Conservation (phyloP, 192 early-diverging fungal species). For the Globomyces pollinis-pini region DNA sequence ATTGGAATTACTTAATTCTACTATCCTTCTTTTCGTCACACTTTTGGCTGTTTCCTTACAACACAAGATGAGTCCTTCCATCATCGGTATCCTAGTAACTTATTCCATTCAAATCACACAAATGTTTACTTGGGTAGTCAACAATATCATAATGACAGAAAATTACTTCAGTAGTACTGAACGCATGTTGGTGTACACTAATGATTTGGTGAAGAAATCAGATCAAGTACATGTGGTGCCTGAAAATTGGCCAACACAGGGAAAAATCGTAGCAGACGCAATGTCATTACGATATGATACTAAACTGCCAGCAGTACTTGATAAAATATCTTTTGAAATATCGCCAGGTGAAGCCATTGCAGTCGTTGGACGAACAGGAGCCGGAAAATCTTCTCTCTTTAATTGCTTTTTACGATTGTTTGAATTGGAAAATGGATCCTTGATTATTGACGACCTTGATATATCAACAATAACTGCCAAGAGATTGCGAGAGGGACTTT, state of each 20-base stretch:
- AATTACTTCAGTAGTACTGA: slow-evolving; percentile 35
- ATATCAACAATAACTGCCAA: slow-evolving; percentile 19
- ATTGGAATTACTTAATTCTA: slow-evolving; percentile 38
- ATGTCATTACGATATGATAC: slow-evolving; percentile 49
- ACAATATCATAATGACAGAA: slow-evolving; percentile 1
- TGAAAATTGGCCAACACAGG: slow-evolving; percentile 39
- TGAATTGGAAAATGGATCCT: slow-evolving; percentile 30
- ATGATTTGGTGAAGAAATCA: slow-evolving; percentile 34
- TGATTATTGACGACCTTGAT: slow-evolving; percentile 27
- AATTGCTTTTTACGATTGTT: slow-evolving; percentile 17
- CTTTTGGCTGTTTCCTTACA: background rate
- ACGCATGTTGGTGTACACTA: slow-evolving; percentile 23
- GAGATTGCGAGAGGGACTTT: slow-evolving; percentile 18
- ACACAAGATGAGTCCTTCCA: slow-evolving; percentile 50
- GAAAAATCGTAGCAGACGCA: slow-evolving; percentile 32
- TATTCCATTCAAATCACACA: slow-evolving; percentile 68
- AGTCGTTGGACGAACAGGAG: slow-evolving; percentile 38
- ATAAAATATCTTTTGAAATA: slow-evolving; percentile 30
- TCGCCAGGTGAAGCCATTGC: slow-evolving; percentile 33
- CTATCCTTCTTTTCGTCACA: slow-evolving; percentile 41
- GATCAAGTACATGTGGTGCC: slow-evolving; percentile 6
- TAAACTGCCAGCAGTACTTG: slow-evolving; percentile 50
- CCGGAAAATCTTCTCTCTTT: slow-evolving; percentile 24
- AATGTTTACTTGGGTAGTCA: background rate
- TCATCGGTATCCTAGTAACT: slow-evolving; percentile 75